phyloP scores from a whole-genome alignment of 306 rosid genomes.

The Vigna mungo region DNA sequence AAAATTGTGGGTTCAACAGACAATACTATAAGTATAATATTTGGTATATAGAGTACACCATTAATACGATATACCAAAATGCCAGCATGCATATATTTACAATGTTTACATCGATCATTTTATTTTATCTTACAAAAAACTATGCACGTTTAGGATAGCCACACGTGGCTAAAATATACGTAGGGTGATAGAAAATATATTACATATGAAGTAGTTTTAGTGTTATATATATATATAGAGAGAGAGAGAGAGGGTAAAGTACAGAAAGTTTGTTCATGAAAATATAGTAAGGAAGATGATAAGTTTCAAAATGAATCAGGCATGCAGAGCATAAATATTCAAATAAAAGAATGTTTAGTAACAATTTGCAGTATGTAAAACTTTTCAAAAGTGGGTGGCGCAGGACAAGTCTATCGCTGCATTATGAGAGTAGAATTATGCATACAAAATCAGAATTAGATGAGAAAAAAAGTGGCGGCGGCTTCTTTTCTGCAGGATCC shows the following conservation, averaged over 20 bases:
- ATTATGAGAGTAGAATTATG: slow-evolving; percentile 20
- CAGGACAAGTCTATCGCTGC: slow-evolving; percentile 8
- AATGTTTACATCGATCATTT: neutral
- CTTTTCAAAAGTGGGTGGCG: slow-evolving; percentile 33
- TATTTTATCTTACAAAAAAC: neutral
- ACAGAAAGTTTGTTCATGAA: neutral
- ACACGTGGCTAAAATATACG: neutral
- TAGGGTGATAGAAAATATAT: neutral
- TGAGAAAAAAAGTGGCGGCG: slow-evolving; percentile 21
- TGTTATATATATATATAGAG: no score
- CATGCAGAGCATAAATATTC: slow-evolving; percentile 4
- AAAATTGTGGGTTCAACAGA: neutral
- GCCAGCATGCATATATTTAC: neutral
- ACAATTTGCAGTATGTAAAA: slow-evolving; percentile 1
- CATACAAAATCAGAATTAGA: slow-evolving; percentile 1
- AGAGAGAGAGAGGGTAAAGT: neutral
- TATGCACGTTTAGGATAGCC: neutral
- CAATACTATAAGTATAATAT: neutral
- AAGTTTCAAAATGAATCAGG: neutral
- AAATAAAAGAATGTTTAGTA: neutral
- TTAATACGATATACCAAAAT: neutral
- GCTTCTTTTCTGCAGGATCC: slow-evolving; percentile 31
- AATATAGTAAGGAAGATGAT: neutral
- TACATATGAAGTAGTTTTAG: neutral
- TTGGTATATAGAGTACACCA: neutral